A percentile compares a stretch with the other conserved stretches of the same genome.
Conservation (phyloP, 305 asterid genomes). For the Ilex paraguariensis region DNA sequence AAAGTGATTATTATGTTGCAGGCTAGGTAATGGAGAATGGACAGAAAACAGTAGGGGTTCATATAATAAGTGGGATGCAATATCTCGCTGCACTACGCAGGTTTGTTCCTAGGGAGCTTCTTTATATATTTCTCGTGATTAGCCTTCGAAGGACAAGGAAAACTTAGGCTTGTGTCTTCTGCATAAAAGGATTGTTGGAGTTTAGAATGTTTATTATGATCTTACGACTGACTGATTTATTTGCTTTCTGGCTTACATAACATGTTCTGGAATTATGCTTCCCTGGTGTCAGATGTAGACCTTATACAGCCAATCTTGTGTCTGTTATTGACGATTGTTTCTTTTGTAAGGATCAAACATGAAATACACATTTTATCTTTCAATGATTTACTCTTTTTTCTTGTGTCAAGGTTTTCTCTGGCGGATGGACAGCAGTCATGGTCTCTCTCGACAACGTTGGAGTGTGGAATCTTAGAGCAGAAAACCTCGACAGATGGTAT, state of each 20-base stretch:
- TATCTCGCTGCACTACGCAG: conserved; percentile 86
- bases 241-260: no score
- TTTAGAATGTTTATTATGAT: no score
- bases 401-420: conserved; percentile 55
- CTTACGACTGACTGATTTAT: no score
- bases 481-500: conserved; percentile 91
- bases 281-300: no score
- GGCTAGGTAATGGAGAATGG: conserved; percentile 91
- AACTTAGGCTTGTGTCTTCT: no score
- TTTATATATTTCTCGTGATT: neutral
- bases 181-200: no score
- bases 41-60: conserved; percentile 68
- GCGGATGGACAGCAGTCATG: conserved; percentile 86
- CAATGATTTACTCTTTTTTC: neutral
- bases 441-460: conserved; percentile 84
- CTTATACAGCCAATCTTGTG: no score
- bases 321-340: no score
- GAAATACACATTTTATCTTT: no score
- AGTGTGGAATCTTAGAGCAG: conserved; percentile 85
- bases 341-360: no score
- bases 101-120: conserved; percentile 25
- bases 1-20: conserved; percentile 15
- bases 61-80: conserved; percentile 92
- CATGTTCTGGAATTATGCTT: no score
- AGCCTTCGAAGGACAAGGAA: no score